Base-by-base conservation (phyloP, 2,329 filamentous ascomycete species). In the Rhynchosporium graminicola region DNA sequence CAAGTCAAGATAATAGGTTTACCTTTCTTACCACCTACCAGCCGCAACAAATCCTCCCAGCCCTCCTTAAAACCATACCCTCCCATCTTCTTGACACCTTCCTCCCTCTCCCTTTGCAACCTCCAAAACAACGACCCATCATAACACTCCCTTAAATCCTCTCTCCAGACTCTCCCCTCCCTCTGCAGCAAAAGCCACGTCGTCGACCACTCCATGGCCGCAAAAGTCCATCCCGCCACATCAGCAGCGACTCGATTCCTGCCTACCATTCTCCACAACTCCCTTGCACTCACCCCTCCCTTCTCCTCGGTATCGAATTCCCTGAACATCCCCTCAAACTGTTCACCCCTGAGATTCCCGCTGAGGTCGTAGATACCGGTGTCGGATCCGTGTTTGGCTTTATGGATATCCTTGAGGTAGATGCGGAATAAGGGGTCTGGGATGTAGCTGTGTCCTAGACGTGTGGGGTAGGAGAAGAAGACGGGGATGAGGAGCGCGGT, bases 91-190 rank as follows among this genome's bases (percentile, higher is more conserved):
- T n/a, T 15, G 8, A 2, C 5, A 1, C 51, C 51, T 10, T 38
- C 20, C 33, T 42, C 36, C 36, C 51, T 54, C 20, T 54, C 33
- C 20, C 12, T 26, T n/a, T 54, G 20, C 48, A 52, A 38, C 29
- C 46, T 31, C 48, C 48, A 78, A 66, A 81, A 82, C 52, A 82
- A 75, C 66, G 79, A 80, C n/a, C 81, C 81, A 68, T 83, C 80
- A 65, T 79, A 83, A 4, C 82, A 72, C 5, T 77, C 71, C 10
- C 80, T 71, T 20, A 83, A 75, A 51, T 86, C 83, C 56, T 86
- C 82, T 73, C 86, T 86, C 68, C 72, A 76, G 73, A 85, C 77
- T 48, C 75, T 74, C 0, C 83, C 83, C 65, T 86, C 81, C 38
- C 79, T 77, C 0, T 83, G 82, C 79, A 84, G 72, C 54, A 86